Evolutionary conservation across 495 filamentous ascomycete species (phyloP), one percentile per base, ranked within the genome.

Genomic region (Aspergillus campestris): DNA sequence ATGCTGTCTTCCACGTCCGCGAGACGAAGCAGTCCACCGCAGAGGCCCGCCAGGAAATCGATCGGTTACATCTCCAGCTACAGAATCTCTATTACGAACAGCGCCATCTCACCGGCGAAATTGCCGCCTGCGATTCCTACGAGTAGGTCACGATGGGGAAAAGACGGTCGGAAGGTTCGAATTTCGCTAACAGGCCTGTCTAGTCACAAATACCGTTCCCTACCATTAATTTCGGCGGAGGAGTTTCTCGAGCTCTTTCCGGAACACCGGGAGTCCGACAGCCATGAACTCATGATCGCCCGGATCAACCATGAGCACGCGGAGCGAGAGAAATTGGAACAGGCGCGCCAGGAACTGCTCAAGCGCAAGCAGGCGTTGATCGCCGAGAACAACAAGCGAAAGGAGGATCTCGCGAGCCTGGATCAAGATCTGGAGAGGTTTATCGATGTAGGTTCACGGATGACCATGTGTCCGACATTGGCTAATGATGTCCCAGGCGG

Each of bases 41-140:
- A 28, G 88, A 95, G 59, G 85, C 82, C 29, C 81, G 91, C 18
- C 83, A 88, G 59, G 89, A 95, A 64, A 87, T 96, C 42, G 92
- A 98, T 58, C 78, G 81, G 42, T 72, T 97, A 47, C 90, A 96
- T 67, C 77, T 98, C 13, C 83, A 94, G 59, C 72, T 97, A 27
- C 90, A 97, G 62, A 98, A 98, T 60, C 72, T 98, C 18, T 91
- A 94, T 64, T 98, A 98, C 62, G 92, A 98, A 63, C 89, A 95
- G 62, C 75, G 86, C 47, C 87, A 95, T 66, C 69, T 98, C 47
- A 78, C 82, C 37, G 87, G 87, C 15, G 94, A 98, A 65, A 97
- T 98, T 51, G 70, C 77, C 3, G 89, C 86, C 29, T 96, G 94
- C 66, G 86, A 92, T 58, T 82, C 81, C 32, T 97, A 94, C 49